phyloP scores from a whole-genome alignment of 169 alveolate genomes.

The Eimeria zaria region DNA sequence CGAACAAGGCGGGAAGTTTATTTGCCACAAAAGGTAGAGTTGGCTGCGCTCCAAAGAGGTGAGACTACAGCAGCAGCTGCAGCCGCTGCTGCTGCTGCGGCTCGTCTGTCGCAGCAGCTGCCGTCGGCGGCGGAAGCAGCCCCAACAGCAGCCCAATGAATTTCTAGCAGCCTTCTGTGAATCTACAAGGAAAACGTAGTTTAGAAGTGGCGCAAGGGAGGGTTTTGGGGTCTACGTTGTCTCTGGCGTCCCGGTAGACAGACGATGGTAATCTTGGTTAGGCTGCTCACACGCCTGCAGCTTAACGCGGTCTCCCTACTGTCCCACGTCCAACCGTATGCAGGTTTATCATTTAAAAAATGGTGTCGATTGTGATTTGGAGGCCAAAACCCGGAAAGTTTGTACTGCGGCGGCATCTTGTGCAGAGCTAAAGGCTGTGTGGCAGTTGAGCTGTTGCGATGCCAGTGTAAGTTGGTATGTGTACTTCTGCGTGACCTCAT shows the following conservation, averaged over 20 bases:
- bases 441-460: not conserved
- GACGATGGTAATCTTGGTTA: not conserved
- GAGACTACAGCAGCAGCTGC: not conserved
- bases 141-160: not conserved
- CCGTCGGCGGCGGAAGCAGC: conserved; percentile 56
- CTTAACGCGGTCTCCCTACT: not conserved
- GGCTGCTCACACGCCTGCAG: not conserved
- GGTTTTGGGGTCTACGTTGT: not conserved
- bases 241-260: not conserved
- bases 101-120: conserved; percentile 69
- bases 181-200: not conserved
- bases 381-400: not conserved
- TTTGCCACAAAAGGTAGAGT: conserved; percentile 4
- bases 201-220: not conserved
- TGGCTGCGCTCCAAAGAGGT: not conserved
- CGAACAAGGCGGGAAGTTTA: conserved; percentile 7
- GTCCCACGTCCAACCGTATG: not conserved
- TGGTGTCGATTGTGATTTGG: not conserved
- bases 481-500: not conserved
- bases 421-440: not conserved
- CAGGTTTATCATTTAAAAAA: not conserved
- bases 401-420: not conserved
- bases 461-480: not conserved
- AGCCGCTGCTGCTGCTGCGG: conserved; percentile 44
- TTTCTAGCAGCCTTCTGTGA: not conserved